These are phyloP conservation scores for Pythium utonaiense DNA, from an alignment of 352 stramenopile genomes.

Conservation along the genomic window DNA sequence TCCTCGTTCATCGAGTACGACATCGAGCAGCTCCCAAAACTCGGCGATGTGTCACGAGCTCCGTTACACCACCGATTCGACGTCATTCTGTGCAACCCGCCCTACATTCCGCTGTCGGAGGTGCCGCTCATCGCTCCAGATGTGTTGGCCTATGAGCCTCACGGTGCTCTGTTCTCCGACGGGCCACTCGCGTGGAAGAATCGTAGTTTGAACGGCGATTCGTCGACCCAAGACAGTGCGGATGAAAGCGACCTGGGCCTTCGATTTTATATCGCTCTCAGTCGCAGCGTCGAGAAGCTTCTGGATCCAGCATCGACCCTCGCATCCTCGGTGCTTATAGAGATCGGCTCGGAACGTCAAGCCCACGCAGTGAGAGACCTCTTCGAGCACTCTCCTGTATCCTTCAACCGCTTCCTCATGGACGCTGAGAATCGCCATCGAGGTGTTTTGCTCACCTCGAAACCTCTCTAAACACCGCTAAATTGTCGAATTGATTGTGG, in stretches of 20 bases:
- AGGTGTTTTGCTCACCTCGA: conserved; percentile 14
- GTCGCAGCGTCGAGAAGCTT: conserved; percentile 31
- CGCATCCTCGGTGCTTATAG: conserved; percentile 32
- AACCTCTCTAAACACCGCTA: not conserved
- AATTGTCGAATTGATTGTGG: not conserved
- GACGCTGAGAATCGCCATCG: conserved; percentile 11
- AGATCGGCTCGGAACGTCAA: conserved; percentile 58
- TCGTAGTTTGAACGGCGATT: not conserved
- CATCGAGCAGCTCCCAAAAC: conserved; percentile 22
- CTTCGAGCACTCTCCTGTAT: conserved; percentile 22
- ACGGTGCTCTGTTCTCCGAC: conserved; percentile 67
- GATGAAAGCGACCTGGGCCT: conserved; percentile 33
- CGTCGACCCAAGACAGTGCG: not conserved
- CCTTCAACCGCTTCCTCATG: conserved; percentile 13
- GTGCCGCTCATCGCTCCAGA: conserved; percentile 51
- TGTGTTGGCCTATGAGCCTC: conserved; percentile 64
- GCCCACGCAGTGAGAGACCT: conserved; percentile 39
- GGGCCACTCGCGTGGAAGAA: conserved; percentile 21
- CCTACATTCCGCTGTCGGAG: conserved; percentile 62
- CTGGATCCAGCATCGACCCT: conserved; percentile 19
- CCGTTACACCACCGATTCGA: conserved; percentile 47
- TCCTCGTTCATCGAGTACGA: conserved; percentile 34
- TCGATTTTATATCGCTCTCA: conserved; percentile 48
- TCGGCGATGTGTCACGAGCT: not conserved
- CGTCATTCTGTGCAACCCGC: conserved; percentile 69